A percentile compares a stretch with the other conserved stretches of the same genome.
These are phyloP conservation scores for Colletotrichum higginsianum DNA, from an alignment of 2,329 filamentous ascomycete genomes.

Conservation along the genomic window DNA sequence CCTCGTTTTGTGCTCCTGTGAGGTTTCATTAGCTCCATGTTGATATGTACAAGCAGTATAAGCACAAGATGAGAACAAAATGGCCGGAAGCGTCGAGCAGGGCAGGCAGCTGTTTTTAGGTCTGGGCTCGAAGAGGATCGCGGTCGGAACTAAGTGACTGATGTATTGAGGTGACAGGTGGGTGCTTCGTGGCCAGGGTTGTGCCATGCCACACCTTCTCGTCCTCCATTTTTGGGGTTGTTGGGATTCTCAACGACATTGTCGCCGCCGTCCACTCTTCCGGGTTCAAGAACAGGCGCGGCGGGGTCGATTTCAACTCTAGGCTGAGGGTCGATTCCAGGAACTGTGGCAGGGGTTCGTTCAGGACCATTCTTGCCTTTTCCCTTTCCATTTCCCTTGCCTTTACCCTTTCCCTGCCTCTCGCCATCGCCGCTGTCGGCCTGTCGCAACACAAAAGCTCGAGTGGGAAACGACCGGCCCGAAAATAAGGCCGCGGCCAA, in stretches of 20 bases:
- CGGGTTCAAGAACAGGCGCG: constrained; percentile 11
- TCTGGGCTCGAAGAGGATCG: background rate
- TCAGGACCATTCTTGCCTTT: constrained; percentile 11
- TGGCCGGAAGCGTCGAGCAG: background rate
- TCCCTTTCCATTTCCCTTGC: constrained; percentile 28
- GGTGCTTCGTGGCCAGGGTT: constrained; percentile 8
- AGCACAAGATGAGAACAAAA: constrained; percentile 29
- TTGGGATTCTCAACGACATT: constrained; percentile 8
- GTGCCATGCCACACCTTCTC: constrained; percentile 27
- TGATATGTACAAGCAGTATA: background rate
- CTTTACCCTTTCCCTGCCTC: constrained; percentile 20
- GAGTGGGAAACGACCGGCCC: constrained; percentile 3
- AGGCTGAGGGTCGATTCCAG: constrained; percentile 7
- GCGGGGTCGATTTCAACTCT: background rate
- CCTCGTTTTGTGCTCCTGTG: constrained; percentile 22
- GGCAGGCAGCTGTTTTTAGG: background rate
- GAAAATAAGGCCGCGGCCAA: constrained; percentile 25
- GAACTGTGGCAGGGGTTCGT: background rate
- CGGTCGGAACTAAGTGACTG: constrained; percentile 3
- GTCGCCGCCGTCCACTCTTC: background rate
- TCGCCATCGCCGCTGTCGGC: constrained; percentile 8
- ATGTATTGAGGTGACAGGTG: background rate
- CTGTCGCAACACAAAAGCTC: constrained; percentile 13
- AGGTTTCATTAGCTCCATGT: constrained; percentile 15
- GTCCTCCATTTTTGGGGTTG: background rate